These are phyloP conservation scores for Jackrogersella multiformis DNA, from an alignment of 495 filamentous ascomycete species.

Conservation along the genomic window DNA sequence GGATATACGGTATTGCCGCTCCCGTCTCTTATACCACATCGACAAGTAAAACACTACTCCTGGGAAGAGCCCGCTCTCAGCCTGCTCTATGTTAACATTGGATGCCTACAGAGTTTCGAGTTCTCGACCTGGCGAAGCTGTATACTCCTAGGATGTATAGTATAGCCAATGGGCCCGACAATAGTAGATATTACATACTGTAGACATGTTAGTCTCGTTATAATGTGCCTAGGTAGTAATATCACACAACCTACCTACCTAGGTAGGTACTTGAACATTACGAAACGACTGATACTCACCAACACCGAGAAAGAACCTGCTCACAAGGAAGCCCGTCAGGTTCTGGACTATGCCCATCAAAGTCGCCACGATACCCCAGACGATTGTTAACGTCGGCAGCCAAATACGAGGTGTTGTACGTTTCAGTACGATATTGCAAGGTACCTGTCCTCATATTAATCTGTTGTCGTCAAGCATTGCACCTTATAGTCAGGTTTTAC, in stretches of 20 bases:
- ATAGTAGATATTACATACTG: constrained; percentile 27
- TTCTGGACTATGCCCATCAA: constrained; percentile 75
- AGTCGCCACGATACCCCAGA: constrained; percentile 71
- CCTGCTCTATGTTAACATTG: constrained; percentile 50
- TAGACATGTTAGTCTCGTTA: constrained; percentile 45
- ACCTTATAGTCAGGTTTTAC: constrained; percentile 11
- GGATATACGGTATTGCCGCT: constrained; percentile 75
- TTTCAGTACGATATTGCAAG: constrained; percentile 79
- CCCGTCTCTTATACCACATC: constrained; percentile 83
- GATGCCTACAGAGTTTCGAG: constrained; percentile 45
- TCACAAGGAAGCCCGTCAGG: constrained; percentile 68
- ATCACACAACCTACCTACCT: too few relatives aligned
- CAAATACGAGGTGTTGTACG: constrained; percentile 71
- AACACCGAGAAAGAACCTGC: constrained; percentile 69
- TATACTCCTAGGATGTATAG: not conserved
- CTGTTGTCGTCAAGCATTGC: not conserved
- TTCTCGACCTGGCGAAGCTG: not conserved
- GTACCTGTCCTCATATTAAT: constrained; percentile 56
- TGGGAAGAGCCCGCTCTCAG: constrained; percentile 71
- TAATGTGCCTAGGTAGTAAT: too few relatives aligned
- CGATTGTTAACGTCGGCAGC: constrained; percentile 55
- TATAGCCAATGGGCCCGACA: not conserved
- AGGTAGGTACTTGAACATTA: constrained; percentile 16
- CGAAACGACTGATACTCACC: constrained; percentile 24
- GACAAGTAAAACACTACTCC: constrained; percentile 85